Evolutionary conservation across 2,329 filamentous ascomycete genomes (phyloP), one percentile per base, ranked within the genome.

Genomic region (Shiraia sp.): DNA sequence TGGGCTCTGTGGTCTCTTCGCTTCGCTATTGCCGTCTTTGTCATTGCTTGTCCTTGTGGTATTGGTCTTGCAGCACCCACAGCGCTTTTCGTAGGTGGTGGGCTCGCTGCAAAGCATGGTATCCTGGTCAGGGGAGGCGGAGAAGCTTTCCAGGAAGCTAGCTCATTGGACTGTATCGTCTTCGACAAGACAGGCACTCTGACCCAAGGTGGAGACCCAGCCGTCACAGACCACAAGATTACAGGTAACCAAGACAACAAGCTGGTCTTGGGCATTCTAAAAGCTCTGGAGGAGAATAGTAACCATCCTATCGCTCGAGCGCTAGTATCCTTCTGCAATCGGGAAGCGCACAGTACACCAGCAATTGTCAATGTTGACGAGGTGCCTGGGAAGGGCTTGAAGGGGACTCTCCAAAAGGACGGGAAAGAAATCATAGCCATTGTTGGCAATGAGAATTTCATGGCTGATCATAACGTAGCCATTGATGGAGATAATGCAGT

Each of bases 151-250:
- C 87, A 92, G 65, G 89, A 90, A 71, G 88, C 88, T 3, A 90
- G 87, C 63, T 81, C 80, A 9, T 77, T 91, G 31, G 83, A 90
- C 64, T 86, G 85, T 37, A 83, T 93, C 27, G 86, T 93, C 1
- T 93, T 95, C 63, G 89, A 95, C 76, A 93, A 95, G 75, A 95
- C 89, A 0, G 89, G 89, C 1, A 95, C 89, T 0, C 72, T 95
- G 43, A 93, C 89, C 0, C 74, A 86, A 55, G 80, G 80, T 4
- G 87, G 86, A 6, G 83, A 88, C 51, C 87, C 88, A 0, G 80
- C 75, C 19, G 83, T 92, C 15, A 87, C 82, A 4, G 75, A 81
- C 13, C 71, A 79, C 49, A 69, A 73, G 42, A 40, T 74, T 12
- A 30, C 65, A 5, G 42, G 59, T 1, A 56, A 59, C 9, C 48